Percentiles rank a stretch among this genome's conserved stretches.
Conservation (phyloP, 2,329 filamentous ascomycete genomes). For the Fusarium miscanthi region DNA sequence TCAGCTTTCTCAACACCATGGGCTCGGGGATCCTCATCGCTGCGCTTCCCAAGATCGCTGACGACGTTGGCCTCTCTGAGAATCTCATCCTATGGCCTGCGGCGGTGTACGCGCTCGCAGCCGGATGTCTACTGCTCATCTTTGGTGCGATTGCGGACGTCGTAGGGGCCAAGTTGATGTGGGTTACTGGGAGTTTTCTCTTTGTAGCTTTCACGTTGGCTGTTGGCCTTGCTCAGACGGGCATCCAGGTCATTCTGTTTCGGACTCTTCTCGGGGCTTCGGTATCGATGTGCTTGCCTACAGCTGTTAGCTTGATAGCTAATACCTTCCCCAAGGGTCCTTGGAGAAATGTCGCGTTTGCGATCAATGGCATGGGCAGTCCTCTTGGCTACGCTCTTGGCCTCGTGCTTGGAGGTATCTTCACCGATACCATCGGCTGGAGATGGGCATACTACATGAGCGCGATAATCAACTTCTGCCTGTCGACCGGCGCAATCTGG, state of each 20-base stretch:
- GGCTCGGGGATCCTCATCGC: conserved; percentile 41
- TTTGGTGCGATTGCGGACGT: conserved; percentile 53
- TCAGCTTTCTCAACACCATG: conserved; percentile 43
- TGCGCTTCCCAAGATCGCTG: conserved; percentile 35
- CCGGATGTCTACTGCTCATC: conserved; percentile 47
- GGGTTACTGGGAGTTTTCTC: conserved; percentile 49
- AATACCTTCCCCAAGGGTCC: conserved; percentile 51
- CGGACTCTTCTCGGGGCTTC: conserved; percentile 50
- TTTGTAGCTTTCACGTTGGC: conserved; percentile 50
- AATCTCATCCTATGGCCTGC: conserved; percentile 40
- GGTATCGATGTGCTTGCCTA: conserved; percentile 54
- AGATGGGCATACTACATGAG: conserved; percentile 57
- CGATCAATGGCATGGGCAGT: conserved; percentile 57
- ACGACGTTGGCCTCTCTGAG: conserved; percentile 30
- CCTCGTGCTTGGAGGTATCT: conserved; percentile 61
- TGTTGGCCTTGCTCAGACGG: conserved; percentile 49
- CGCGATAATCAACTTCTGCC: conserved; percentile 51
- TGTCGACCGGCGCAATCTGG: conserved; percentile 53
- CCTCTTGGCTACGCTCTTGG: conserved; percentile 62
- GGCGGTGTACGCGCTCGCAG: conserved; percentile 33
- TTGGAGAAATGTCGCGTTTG: conserved; percentile 56
- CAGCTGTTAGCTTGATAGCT: conserved; percentile 52
- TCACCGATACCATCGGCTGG: conserved; percentile 61
- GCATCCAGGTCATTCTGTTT: conserved; percentile 53
- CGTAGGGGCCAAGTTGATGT: conserved; percentile 50